These are phyloP conservation scores for Auriscalpium vulgare DNA, from an alignment of 768 basidiomycete genomes.

Conservation along the genomic window DNA sequence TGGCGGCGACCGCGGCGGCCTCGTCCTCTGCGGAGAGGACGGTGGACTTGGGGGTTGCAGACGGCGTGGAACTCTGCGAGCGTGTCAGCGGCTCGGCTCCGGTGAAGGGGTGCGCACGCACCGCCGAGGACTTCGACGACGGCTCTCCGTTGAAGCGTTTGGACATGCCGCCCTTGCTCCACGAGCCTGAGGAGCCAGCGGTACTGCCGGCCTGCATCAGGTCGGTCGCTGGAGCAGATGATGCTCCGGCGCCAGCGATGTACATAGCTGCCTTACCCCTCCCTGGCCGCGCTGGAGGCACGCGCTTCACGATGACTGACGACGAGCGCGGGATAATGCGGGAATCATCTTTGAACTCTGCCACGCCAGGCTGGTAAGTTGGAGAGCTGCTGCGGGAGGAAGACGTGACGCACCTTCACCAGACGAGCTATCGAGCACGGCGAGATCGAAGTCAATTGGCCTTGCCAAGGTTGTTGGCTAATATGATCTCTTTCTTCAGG, in stretches of 20 bases:
- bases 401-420: slow-evolving; percentile 67
- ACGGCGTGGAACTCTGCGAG: background rate
- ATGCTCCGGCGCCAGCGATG: slow-evolving; percentile 38
- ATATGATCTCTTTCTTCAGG: slow-evolving; percentile 96
- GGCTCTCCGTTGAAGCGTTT: slow-evolving; percentile 79
- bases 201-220: slow-evolving; percentile 18
- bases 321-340: slow-evolving; percentile 91
- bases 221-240: slow-evolving; percentile 37
- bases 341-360: slow-evolving; percentile 90
- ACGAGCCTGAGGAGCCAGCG: slow-evolving; percentile 36
- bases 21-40: slow-evolving; percentile 59
- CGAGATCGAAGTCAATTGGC: slow-evolving; percentile 95
- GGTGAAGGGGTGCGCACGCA: background rate
- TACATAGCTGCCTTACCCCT: slow-evolving; percentile 80
- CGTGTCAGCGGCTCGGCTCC: too few relatives aligned
- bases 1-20: slow-evolving; percentile 93
- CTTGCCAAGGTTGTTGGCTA: slow-evolving; percentile 93
- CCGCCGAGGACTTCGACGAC: background rate
- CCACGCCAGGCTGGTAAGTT: background rate
- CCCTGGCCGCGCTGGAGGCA: slow-evolving; percentile 75
- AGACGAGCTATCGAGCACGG: slow-evolving; percentile 73
- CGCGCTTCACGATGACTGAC: slow-evolving; percentile 86
- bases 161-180: slow-evolving; percentile 60
- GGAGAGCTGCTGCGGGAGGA: background rate
- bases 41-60: slow-evolving; percentile 21